Conservation (phyloP, 2,329 filamentous ascomycete genomes). For the Fulvia fulva region DNA sequence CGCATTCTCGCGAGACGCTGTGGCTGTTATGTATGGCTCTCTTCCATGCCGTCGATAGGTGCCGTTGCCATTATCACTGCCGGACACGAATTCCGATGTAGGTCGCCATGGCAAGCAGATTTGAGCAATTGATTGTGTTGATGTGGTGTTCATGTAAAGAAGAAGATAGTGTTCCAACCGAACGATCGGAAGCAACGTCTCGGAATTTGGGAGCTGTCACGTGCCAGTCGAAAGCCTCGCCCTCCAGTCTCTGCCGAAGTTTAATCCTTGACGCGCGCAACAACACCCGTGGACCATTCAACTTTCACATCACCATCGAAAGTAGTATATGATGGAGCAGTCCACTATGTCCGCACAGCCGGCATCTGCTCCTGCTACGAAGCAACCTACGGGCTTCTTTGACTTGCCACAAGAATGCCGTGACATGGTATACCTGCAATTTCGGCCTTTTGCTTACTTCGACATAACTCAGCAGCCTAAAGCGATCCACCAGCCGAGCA, state of each 20-base stretch:
- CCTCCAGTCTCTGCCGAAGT: neutral
- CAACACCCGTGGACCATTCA: neutral
- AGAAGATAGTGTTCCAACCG: neutral
- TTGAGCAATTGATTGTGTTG: no score
- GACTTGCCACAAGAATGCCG: constrained; percentile 21
- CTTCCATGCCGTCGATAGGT: no score
- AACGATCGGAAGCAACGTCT: neutral
- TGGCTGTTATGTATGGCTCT: no score
- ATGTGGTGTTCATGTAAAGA: neutral
- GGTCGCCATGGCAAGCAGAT: no score
- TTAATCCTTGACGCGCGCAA: neutral
- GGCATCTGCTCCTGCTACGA: neutral
- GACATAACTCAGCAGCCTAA: constrained; percentile 12
- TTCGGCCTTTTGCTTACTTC: constrained; percentile 12
- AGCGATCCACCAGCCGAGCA: constrained; percentile 12
- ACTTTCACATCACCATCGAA: neutral
- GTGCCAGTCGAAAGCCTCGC: neutral
- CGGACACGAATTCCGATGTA: no score
- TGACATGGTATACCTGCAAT: constrained; percentile 20
- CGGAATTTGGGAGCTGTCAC: neutral
- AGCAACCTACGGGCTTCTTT: constrained; percentile 13
- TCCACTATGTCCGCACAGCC: neutral
- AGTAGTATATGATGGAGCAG: neutral
- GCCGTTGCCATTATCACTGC: no score
- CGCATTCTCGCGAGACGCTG: no score